Base-by-base conservation (phyloP, 2,329 filamentous ascomycete genomes). In the Colletotrichum graminicola region DNA sequence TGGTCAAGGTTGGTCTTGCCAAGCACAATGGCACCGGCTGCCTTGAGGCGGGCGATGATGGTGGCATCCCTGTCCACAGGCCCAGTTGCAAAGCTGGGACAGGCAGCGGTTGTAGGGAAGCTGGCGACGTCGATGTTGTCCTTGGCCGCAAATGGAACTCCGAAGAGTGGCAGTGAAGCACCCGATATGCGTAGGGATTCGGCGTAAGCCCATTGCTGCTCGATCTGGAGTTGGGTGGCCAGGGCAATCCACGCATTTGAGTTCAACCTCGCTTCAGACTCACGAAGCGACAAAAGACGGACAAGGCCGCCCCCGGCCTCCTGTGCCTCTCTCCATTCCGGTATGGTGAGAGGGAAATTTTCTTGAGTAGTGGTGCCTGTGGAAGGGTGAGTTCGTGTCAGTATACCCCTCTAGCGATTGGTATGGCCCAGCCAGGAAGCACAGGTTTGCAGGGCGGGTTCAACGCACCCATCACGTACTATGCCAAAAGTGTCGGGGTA, bases 1-100 rank as follows among this genome's bases (percentile, higher is more conserved):
- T 91, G 89, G 72, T 91, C 89, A 62, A 91, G 81, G 73, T 87
- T 88, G 5, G 85, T 85, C 75, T 91, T 91, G 11, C 89, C 89
- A 39, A 91, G 80, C 41, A 88, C 83, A 1, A 91, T 79, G 1
- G 86, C 89, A 0, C 89, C 89, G 10, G 86, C 84, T 0, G 82
- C 80, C 29, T 87, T 82, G 21, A 90, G 78, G 32, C 80, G 83
- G 8, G 85, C 78, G 11, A 89, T 83, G 1, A 88, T 84, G 0
- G 81, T 79, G 0, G 87, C 84, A 47, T 85, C 86, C 8, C 80
- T 76, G 23, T 78, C 80, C 79, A 77, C 81, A 0, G 87, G 84
- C 0, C 79, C 77, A 62, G 85, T 85, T 14, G 81, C 78, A 43
- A 87, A 84, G 14, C 81, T 79, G 32, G 84, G 85, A 71, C 87